Conservation (phyloP, 73 alveolate genomes). For the Symbiodinium natans region DNA sequence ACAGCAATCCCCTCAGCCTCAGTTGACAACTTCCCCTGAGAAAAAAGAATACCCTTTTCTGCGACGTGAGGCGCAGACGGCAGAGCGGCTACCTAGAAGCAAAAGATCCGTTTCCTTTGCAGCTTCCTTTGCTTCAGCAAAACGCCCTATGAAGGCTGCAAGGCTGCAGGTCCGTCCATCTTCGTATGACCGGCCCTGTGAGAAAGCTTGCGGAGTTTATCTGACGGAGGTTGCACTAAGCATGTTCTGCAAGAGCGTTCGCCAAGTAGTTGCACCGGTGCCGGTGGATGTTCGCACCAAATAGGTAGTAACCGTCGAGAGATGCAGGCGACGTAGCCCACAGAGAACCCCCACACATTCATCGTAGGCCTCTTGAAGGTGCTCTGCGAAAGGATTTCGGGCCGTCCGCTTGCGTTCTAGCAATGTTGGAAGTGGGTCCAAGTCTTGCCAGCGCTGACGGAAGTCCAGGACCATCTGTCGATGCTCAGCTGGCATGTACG, state of each 20-base stretch:
- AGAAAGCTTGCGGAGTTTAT: too few species aligned
- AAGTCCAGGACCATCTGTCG: constrained; percentile 1
- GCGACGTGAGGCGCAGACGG: too few species aligned
- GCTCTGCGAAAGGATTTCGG: too few species aligned
- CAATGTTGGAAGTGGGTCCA: background rate
- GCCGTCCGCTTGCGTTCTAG: background rate
- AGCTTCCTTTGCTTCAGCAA: too few species aligned
- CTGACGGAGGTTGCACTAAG: background rate
- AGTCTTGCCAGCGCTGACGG: background rate
- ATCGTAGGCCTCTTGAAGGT: background rate
- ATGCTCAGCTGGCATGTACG: constrained; percentile 4
- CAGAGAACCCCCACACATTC: background rate
- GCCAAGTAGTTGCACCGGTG: background rate
- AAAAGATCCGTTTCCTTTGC: too few species aligned
- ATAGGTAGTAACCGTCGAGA: background rate
- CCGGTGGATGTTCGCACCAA: background rate
- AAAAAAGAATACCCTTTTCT: too few species aligned
- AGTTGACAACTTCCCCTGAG: too few species aligned
- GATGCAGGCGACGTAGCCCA: background rate
- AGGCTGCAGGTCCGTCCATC: too few species aligned
- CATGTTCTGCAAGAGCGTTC: constrained; percentile 18
- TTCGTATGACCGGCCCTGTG: too few species aligned
- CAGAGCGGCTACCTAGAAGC: too few species aligned
- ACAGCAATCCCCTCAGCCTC: too few species aligned
- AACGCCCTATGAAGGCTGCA: too few species aligned